Conservation (phyloP, 2,329 filamentous ascomycete genomes). For the Venturia carpophila region DNA sequence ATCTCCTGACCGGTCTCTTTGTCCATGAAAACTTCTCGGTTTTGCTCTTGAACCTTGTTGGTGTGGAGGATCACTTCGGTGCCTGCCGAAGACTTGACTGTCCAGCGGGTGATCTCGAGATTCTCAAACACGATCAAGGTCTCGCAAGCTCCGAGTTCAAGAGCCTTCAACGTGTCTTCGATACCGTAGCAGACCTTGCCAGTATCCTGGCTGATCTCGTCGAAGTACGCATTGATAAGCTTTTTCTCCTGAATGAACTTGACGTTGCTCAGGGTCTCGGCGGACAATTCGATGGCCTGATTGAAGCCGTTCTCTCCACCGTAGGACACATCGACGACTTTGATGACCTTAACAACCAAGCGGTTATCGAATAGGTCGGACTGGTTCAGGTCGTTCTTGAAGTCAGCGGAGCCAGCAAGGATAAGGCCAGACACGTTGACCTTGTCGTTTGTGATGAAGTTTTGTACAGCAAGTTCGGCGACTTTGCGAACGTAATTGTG, state of each 20-base stretch:
- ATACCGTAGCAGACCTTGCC: slow-evolving; percentile 93
- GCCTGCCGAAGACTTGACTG: slow-evolving; percentile 71
- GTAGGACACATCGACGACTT: slow-evolving; percentile 97
- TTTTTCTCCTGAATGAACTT: slow-evolving; percentile 99
- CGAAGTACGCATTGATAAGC: slow-evolving; percentile 97
- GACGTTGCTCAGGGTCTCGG: slow-evolving; percentile 95
- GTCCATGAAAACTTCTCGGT: slow-evolving; percentile 85
- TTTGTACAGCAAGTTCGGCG: slow-evolving; percentile 93
- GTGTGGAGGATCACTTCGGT: slow-evolving; percentile 72
- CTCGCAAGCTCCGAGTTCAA: slow-evolving; percentile 93
- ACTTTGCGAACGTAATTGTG: slow-evolving; percentile 99
- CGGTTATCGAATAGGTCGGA: slow-evolving; percentile 96
- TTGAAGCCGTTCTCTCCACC: slow-evolving; percentile 99
- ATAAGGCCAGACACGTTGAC: slow-evolving; percentile 95
- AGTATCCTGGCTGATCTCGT: slow-evolving; percentile 96
- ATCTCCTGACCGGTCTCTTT: slow-evolving; percentile 95
- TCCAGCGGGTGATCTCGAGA: slow-evolving; percentile 86
- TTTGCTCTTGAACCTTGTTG: slow-evolving; percentile 72
- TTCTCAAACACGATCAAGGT: slow-evolving; percentile 96
- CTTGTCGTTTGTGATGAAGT: slow-evolving; percentile 98
- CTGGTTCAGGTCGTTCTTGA: slow-evolving; percentile 98
- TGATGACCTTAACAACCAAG: slow-evolving; percentile 92
- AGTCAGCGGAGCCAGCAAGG: slow-evolving; percentile 93
- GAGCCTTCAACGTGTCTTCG: slow-evolving; percentile 91
- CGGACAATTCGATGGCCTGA: slow-evolving; percentile 91